A percentile compares a stretch with the other conserved stretches of the same genome.
Conservation (phyloP, 2,329 filamentous ascomycete species). For the Pochonia chlamydosporia region DNA sequence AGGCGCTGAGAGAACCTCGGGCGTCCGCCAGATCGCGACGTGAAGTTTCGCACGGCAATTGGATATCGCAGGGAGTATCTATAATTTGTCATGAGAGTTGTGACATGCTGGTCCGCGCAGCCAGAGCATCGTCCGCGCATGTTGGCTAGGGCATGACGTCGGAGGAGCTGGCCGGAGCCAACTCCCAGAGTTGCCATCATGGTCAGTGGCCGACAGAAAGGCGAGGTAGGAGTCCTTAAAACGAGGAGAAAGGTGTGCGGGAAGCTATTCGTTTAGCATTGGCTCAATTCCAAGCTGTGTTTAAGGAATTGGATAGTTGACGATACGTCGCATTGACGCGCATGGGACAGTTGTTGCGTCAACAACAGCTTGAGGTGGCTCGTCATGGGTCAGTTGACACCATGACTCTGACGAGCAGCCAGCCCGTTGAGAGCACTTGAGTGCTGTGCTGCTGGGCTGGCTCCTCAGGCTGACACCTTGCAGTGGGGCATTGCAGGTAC, state of each 20-base stretch:
- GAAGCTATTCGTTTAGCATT: neutral
- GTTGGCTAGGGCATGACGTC: slow-evolving; percentile 24
- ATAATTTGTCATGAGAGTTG: slow-evolving; percentile 9
- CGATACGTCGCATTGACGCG: too few relatives aligned
- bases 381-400: too few relatives aligned
- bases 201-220: slow-evolving; percentile 7
- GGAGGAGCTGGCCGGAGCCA: slow-evolving; percentile 26
- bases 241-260: neutral
- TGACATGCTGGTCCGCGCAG: slow-evolving; percentile 14
- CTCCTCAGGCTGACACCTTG: too few relatives aligned
- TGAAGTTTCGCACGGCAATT: slow-evolving; percentile 22
- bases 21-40: slow-evolving; percentile 35
- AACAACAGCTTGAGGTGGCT: too few relatives aligned
- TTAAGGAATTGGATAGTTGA: too few relatives aligned
- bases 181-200: slow-evolving; percentile 27
- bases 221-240: neutral
- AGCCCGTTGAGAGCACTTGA: too few relatives aligned
- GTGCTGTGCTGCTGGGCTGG: too few relatives aligned
- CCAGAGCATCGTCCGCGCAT: slow-evolving; percentile 22
- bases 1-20: slow-evolving; percentile 47
- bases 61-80: slow-evolving; percentile 19
- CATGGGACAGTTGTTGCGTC: too few relatives aligned
- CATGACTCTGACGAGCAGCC: too few relatives aligned
- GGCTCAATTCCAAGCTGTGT: too few relatives aligned
- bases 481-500: too few relatives aligned